Conservation (phyloP, 352 stramenopile genomes). For the Globisporangium cylindrosporum region DNA sequence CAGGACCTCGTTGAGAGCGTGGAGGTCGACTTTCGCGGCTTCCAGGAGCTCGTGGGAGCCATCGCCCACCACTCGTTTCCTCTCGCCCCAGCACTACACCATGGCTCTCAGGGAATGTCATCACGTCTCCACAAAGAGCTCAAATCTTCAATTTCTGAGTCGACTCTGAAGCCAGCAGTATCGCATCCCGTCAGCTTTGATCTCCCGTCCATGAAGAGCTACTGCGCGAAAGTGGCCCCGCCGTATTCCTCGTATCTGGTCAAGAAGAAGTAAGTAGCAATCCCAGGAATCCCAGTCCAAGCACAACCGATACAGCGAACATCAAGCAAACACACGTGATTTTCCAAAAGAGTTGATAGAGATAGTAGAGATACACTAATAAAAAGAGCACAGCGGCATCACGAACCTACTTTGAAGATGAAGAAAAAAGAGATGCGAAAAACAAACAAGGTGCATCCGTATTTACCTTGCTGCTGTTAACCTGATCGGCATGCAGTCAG, state of each 20-base stretch:
- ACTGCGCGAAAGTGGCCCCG: slow-evolving; percentile 53
- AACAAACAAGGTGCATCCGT: neutral
- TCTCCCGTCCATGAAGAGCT: slow-evolving; percentile 70
- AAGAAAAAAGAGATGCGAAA: neutral
- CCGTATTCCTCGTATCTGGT: slow-evolving; percentile 59
- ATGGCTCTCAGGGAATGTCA: neutral
- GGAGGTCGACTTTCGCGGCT: slow-evolving; percentile 34
- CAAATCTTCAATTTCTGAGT: neutral
- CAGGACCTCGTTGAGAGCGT: slow-evolving; percentile 42
- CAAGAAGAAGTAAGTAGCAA: slow-evolving; percentile 13
- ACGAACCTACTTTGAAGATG: neutral
- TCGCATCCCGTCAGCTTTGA: slow-evolving; percentile 31
- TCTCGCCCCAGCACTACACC: slow-evolving; percentile 1
- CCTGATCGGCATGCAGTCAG: slow-evolving; percentile 29
- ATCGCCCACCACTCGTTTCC: slow-evolving; percentile 20
- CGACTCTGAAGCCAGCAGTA: neutral
- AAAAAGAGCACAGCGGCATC: slow-evolving; percentile 1
- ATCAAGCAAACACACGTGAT: neutral
- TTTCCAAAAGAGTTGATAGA: slow-evolving; percentile 7
- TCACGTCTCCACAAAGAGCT: neutral
- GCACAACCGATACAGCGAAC: neutral
- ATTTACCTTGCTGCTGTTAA: neutral
- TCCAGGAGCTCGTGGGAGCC: slow-evolving; percentile 34
- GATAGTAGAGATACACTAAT: slow-evolving; percentile 6
- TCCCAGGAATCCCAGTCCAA: neutral